Conservation (phyloP, 1,139 yeast species). For the Sugiyamaella pinicola region DNA sequence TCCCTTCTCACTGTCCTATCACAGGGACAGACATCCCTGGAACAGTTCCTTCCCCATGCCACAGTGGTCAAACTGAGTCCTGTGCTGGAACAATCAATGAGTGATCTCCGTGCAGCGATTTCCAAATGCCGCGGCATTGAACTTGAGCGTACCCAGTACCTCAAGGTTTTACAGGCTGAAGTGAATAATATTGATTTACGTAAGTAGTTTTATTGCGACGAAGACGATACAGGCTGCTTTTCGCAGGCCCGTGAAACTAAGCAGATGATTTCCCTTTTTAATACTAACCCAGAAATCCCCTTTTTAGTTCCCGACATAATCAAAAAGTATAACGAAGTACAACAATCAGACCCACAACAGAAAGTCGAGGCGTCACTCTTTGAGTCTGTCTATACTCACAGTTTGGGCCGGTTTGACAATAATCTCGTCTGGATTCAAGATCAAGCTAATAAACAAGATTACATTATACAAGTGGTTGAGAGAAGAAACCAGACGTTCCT, state of each 20-base stretch:
- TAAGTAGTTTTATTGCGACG: conserved; percentile 11
- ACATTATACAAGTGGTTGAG: conserved; percentile 50
- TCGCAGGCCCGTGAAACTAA: too few relatives aligned
- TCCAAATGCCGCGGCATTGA: conserved; percentile 37
- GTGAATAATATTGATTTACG: conserved; percentile 38
- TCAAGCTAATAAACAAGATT: conserved; percentile 48
- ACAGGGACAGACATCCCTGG: conserved; percentile 46
- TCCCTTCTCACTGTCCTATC: conserved; percentile 50
- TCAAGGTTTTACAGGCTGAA: conserved; percentile 35
- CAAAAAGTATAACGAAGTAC: conserved; percentile 29
- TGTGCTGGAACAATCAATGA: conserved; percentile 44
- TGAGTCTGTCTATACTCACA: conserved; percentile 38
- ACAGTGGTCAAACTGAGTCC: conserved; percentile 49
- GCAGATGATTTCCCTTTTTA: too few relatives aligned
- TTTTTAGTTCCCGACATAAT: conserved; percentile 31
- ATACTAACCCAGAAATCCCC: conserved; percentile 16
- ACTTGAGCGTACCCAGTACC: conserved; percentile 33
- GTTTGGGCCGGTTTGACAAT: conserved; percentile 43
- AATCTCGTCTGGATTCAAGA: conserved; percentile 48
- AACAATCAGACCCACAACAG: conserved; percentile 30
- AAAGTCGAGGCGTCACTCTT: conserved; percentile 38
- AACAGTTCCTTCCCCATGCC: conserved; percentile 55
- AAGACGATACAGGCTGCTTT: too few relatives aligned
- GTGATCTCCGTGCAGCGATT: conserved; percentile 49
- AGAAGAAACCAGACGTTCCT: conserved; percentile 47